These are phyloP conservation scores for Kluyveromyces dobzhanskii DNA, from an alignment of 805 yeast species.

Conservation along the genomic window DNA sequence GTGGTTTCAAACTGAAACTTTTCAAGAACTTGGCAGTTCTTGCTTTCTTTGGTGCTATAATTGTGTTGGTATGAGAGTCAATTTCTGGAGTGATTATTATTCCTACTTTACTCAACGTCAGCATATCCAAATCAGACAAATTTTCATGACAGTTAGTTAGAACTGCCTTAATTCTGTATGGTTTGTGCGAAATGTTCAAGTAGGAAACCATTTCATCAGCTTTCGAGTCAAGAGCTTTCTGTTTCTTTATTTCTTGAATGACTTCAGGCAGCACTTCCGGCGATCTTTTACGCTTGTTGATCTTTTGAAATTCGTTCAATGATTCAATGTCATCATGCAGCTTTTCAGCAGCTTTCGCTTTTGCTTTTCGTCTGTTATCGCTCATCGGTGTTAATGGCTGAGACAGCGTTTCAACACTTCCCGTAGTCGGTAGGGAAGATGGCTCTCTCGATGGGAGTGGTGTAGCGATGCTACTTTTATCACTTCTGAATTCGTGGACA, in stretches of 20 bases:
- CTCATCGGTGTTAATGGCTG: slow-evolving; percentile 3
- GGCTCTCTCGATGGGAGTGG: background rate
- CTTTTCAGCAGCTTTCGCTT: slow-evolving; percentile 56
- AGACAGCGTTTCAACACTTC: background rate
- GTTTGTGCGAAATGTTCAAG: slow-evolving; percentile 4
- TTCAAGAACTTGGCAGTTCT: slow-evolving; percentile 83
- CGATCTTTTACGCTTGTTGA: slow-evolving; percentile 35
- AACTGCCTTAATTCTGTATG: slow-evolving; percentile 40
- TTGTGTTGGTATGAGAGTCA: slow-evolving; percentile 36
- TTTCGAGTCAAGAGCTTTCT: slow-evolving; percentile 21
- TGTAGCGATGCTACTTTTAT: background rate
- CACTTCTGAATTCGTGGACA: background rate
- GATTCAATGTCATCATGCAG: slow-evolving; percentile 63
- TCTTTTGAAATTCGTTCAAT: slow-evolving; percentile 54
- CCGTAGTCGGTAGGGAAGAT: background rate
- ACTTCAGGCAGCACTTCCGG: slow-evolving; percentile 34
- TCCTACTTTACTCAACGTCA: slow-evolving; percentile 44
- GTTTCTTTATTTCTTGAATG: slow-evolving; percentile 24
- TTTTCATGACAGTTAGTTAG: slow-evolving; percentile 58
- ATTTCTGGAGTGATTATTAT: slow-evolving; percentile 38
- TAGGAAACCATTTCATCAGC: slow-evolving; percentile 13
- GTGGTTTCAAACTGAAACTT: slow-evolving; percentile 49
- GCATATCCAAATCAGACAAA: slow-evolving; percentile 36
- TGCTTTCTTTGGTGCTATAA: slow-evolving; percentile 73
- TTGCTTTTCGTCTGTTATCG: slow-evolving; percentile 34